Base-by-base conservation (phyloP, 352 stramenopile genomes). In the Phytopythium aichiense region DNA sequence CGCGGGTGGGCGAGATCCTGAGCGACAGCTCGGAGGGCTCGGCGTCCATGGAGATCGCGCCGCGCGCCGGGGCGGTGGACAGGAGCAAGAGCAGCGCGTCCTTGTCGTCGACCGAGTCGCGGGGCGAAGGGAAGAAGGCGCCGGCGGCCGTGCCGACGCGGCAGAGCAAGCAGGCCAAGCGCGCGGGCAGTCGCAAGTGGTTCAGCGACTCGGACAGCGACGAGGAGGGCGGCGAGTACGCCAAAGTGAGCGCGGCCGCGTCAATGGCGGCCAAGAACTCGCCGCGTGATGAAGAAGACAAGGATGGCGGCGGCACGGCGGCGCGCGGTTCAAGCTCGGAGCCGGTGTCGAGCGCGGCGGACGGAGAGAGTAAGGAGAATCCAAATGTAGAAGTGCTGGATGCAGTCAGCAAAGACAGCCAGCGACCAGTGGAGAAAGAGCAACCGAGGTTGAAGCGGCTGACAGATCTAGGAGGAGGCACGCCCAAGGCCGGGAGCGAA, bases 11-110 rank as follows among this genome's bases (percentile, higher is more conserved):
- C 8, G 77, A 88, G 51, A 81, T 88, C 65, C 60, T 87, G 53
- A 86, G 76, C 60, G 79, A 90, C 63, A 86, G 79, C 63, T 88
- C 73, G 18, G 79, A 87, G 46, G 63, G 77, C 40, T 81, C 74
- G 15, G 72, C 69, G 2, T 20, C 74, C 35, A 63, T 71, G 16
- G 66, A 51, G 16, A 62, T 37, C 20, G 30, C 8, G 20, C 42
- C 56, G 4, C 40, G 45, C 22, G 54, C 42, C 35, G 28, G 28
- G 28, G 37, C 25, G 35, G 22, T 11, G 54, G 23, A 23, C 54
- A 38, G 22, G 16, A 20, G 13, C 28, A 35, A 8, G 4, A 66
- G 58, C 20, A 45, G 28, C 23, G 30, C 51, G n/a, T 57, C 52
- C 8, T 51, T 37, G 37, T 22, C 37, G 0, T 40, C 35, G 12